Base-by-base conservation (phyloP, 805 yeast genomes). In the Wickerhamomyces sydowiorum region DNA sequence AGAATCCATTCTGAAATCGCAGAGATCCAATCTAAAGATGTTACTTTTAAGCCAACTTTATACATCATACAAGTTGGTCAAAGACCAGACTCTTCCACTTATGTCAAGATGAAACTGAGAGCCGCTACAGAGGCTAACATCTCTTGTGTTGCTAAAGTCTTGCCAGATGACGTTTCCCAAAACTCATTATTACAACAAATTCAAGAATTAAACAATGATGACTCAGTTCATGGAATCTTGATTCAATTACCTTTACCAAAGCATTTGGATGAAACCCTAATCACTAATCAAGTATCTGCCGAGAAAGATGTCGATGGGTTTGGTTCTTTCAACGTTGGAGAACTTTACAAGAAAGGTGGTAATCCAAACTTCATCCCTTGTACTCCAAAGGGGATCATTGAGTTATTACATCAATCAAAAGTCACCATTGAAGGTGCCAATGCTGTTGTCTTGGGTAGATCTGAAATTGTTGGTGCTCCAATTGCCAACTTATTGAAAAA, bases 261-360 rank as follows among this genome's bases (percentile, higher is more conserved):
- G 24, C 86, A 81, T 56, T 70, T 90, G 44, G 78, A 86, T 59
- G 98, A 91, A 68, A 79, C 83, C 36, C 63, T 65, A 37, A 73
- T 93, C 51, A 93, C 98, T 37, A 80, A 82, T 56, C 73, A 89
- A 2, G 97, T 91, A n/a, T 65, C 72, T 10, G 76, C 86, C 14
- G 79, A 75, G 35, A 91, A 91, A 67, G 99, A 91, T 57, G 96
- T 93, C 37, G 99, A 91, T 62, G 99, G 99, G 2, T 93, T 91
- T 57, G 93, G 90, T 34, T 80, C 89, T 42, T 74, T 72, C 55
- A 93, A 93, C 62, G 80, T 87, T 43, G 98, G 97, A 46, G 97
- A 91, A 59, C 73, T 91, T 45, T 78, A 90, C 53, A 88, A 89
- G 65, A 80, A 86, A 51, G 87, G 87, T 40, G 96, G 97, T 19